These are phyloP conservation scores for Coniferiporia sulphurascens DNA, from an alignment of 1,284 basidiomycete genomes.

Conservation along the genomic window DNA sequence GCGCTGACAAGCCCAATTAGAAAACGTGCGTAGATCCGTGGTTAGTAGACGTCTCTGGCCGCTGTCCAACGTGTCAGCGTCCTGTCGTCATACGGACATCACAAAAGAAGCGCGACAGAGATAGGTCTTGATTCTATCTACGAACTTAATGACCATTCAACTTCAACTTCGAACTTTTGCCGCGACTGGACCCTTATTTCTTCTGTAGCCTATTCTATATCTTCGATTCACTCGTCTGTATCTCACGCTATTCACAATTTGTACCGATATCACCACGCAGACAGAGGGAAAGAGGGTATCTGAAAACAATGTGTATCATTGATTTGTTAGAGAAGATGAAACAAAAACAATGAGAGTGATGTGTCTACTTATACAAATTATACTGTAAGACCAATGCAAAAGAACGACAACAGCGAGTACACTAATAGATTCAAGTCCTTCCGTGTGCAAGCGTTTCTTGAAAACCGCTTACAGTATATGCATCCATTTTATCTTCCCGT, in stretches of 20 bases:
- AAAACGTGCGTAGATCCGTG: conserved; percentile 78
- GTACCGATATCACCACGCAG: neutral
- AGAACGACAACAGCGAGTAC: neutral
- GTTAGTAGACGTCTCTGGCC: conserved; percentile 71
- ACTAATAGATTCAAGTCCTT: neutral
- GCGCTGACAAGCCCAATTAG: conserved; percentile 31
- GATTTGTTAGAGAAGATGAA: neutral
- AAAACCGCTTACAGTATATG: neutral
- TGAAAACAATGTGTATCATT: neutral
- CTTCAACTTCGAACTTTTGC: neutral
- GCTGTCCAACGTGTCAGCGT: conserved; percentile 72
- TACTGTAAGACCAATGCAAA: neutral
- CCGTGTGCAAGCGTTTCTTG: neutral
- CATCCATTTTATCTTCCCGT: conserved; percentile 20
- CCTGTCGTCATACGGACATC: conserved; percentile 35
- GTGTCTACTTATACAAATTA: neutral
- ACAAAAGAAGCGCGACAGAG: neutral
- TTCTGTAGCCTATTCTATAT: neutral
- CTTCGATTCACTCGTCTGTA: neutral
- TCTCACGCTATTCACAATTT: neutral
- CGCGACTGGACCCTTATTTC: neutral
- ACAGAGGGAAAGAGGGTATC: neutral
- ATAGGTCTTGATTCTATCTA: neutral
- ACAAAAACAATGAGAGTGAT: neutral
- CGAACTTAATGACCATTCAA: too few relatives aligned